phyloP scores from a whole-genome alignment of 495 filamentous ascomycete genomes.

The Sphaerosporella brunnea region DNA sequence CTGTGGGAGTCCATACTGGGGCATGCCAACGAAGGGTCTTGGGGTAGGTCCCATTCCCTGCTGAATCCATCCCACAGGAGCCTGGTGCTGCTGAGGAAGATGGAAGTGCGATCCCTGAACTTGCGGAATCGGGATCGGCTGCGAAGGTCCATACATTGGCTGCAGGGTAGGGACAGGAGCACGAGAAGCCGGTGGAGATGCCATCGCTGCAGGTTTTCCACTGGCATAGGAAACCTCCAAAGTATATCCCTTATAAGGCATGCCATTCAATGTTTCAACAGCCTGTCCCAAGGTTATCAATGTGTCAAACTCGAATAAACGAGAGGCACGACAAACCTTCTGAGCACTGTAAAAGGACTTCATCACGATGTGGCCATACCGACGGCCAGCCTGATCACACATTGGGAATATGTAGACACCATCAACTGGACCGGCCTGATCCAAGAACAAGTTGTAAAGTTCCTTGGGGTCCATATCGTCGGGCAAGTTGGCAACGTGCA shows the following conservation, averaged over 20 bases:
- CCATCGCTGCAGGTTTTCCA: neutral
- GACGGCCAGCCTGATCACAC: conserved; percentile 16
- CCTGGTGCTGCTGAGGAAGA: conserved; percentile 10
- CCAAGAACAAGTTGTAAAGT: conserved; percentile 20
- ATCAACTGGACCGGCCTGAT: conserved; percentile 16
- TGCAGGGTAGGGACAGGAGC: neutral
- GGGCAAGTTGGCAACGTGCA: conserved; percentile 23
- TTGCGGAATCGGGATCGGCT: no score
- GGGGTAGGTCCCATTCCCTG: conserved; percentile 2
- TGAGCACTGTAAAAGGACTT: conserved; percentile 20
- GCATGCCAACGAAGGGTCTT: neutral
- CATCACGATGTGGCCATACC: conserved; percentile 25
- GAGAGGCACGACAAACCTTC: conserved; percentile 13
- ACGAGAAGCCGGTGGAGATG: neutral
- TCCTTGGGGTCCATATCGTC: conserved; percentile 24
- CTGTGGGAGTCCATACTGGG: neutral
- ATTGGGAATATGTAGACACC: conserved; percentile 23
- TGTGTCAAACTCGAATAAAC: neutral
- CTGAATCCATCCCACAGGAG: conserved; percentile 4
- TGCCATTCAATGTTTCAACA: conserved; percentile 18
- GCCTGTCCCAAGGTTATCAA: conserved; percentile 11
- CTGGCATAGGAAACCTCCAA: conserved; percentile 18
- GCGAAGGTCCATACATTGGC: neutral
- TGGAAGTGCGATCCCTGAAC: neutral
- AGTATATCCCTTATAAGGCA: conserved; percentile 5